Base-by-base conservation (phyloP, 768 basidiomycete genomes). In the Hemileccinum rubropunctum region DNA sequence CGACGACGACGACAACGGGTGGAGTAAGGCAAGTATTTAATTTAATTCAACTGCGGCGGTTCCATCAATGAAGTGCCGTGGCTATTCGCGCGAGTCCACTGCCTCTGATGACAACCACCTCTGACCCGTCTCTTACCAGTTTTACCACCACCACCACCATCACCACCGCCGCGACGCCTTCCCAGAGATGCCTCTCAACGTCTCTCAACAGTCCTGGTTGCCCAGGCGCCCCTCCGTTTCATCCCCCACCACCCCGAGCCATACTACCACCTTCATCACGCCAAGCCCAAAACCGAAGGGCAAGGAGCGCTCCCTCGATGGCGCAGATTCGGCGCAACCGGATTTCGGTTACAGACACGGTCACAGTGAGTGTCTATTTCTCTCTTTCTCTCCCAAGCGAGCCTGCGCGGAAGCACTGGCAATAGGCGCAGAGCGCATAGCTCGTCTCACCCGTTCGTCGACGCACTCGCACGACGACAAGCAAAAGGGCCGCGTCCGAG, bases 1-100 rank as follows among this genome's bases (percentile, higher is more conserved):
- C 42, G 48, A 34, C 36, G 40, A 44, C 10, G 51, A 52, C 36
- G 52, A 58, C 21, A 56, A 37, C 21, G 63, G 49, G 20, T 58
- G 63, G 63, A 60, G 58, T 2, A 60, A 61, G 65, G 65, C 49
- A 28, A 54, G 63, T 56, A 4, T 37, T 23, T 4, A 20, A 20
- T 20, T 28, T 4, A 9, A 28, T 9, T 28, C 27, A n/a, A n/a
- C n/a, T n/a, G 27, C n/a, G 13, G 12, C 21, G 37, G n/a, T n/a
- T n/a, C n/a, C n/a, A n/a, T n/a, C n/a, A n/a, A n/a, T n/a, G 23
- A 23, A 23, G 23, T 6, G 23, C 6, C 28, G 37, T 41, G 41
- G 34, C 47, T 34, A 27, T 38, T 44, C 37, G 42, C 51, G 27
- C 45, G 30, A 7, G 17, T 34, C 34, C 60, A 62, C 60, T 11